Conservation (phyloP, 169 alveolate genomes). For the Ichthyophthirius multifiliis region DNA sequence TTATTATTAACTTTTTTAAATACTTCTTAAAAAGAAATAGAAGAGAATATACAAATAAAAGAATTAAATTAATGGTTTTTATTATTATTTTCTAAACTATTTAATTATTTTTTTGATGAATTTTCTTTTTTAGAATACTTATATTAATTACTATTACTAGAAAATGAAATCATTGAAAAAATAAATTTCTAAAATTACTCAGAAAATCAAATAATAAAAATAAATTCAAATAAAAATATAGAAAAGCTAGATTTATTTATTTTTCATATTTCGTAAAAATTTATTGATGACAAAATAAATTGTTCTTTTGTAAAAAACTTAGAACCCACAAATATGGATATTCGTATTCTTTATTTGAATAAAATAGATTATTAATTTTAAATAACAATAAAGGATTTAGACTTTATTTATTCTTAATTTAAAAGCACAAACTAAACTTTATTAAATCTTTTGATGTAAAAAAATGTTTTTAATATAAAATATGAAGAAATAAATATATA, state of each 20-base stretch:
- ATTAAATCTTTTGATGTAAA: not conserved
- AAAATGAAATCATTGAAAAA: not conserved
- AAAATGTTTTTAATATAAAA: not conserved
- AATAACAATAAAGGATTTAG: not conserved
- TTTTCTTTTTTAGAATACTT: not conserved
- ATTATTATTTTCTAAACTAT: not conserved
- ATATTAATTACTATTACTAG: not conserved
- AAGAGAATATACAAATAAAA: not conserved
- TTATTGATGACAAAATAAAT: not conserved
- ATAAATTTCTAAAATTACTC: not conserved
- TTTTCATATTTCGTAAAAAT: not conserved
- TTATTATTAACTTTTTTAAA: not conserved
- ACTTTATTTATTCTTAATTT: not conserved
- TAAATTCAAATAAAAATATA: not conserved
- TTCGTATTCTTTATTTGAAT: not conserved
- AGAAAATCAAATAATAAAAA: too few species aligned
- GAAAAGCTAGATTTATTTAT: not conserved
- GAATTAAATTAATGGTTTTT: not conserved
- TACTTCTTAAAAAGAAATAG: not conserved
- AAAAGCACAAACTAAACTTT: not conserved
- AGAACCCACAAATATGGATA: not conserved
- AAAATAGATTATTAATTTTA: not conserved
- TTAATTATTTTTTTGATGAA: not conserved
- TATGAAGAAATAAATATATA: not conserved
- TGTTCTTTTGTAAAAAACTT: not conserved